These are phyloP conservation scores for Lyophyllum atratum DNA, from an alignment of 768 basidiomycete species.

Conservation along the genomic window DNA sequence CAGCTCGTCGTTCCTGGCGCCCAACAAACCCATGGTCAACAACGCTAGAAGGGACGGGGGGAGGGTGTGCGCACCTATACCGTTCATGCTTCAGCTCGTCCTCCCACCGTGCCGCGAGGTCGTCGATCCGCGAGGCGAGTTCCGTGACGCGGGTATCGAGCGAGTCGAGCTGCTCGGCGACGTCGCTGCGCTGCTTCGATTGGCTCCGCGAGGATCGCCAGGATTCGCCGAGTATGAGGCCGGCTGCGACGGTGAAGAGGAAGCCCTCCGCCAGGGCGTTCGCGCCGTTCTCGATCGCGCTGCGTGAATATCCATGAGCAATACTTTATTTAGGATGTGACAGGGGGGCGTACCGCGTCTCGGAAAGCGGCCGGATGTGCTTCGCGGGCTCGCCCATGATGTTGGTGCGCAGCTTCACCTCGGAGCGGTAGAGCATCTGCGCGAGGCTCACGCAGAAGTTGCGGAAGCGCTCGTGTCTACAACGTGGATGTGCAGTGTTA, in stretches of 20 bases:
- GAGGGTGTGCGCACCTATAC: conserved; percentile 38
- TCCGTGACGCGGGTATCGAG: conserved; percentile 48
- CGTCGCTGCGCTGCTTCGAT: conserved; percentile 67
- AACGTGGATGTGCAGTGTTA: no score
- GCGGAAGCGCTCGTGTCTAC: conserved; percentile 76
- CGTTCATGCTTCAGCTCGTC: conserved; percentile 45
- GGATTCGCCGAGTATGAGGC: conserved; percentile 73
- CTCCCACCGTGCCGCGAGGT: conserved; percentile 41
- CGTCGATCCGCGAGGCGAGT: conserved; percentile 44
- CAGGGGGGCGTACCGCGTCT: conserved; percentile 54
- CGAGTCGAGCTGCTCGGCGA: conserved; percentile 71
- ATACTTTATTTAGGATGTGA: not conserved
- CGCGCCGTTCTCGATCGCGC: conserved; percentile 85
- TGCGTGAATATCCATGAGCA: conserved; percentile 22
- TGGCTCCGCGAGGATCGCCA: conserved; percentile 74
- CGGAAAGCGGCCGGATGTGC: conserved; percentile 74
- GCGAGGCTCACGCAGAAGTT: conserved; percentile 71
- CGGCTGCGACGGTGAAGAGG: conserved; percentile 74
- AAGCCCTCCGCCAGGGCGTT: conserved; percentile 86
- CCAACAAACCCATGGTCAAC: not conserved
- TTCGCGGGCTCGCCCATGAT: conserved; percentile 78
- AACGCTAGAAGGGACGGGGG: not conserved
- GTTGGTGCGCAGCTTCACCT: conserved; percentile 70
- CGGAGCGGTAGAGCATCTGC: conserved; percentile 74
- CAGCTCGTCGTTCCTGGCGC: conserved; percentile 64